A percentile compares a stretch with the other conserved stretches of the same genome.
These are phyloP conservation scores for Neodidymelliopsis sp. DNA, from an alignment of 2,329 filamentous ascomycete genomes.

Conservation along the genomic window DNA sequence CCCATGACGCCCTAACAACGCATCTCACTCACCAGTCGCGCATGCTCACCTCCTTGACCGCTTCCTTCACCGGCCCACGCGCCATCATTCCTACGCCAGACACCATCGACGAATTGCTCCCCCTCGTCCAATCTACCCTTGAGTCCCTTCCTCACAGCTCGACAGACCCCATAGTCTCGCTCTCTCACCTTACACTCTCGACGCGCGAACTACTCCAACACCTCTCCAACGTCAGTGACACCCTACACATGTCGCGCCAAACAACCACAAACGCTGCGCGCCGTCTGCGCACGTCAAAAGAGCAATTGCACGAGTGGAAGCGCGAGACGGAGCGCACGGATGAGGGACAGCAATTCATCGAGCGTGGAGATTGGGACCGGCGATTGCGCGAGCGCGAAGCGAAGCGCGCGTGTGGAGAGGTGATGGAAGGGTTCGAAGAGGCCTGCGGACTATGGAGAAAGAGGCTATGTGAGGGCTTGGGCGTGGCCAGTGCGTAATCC, in stretches of 20 bases:
- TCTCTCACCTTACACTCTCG: slow-evolving; percentile 71
- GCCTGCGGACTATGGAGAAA: slow-evolving; percentile 86
- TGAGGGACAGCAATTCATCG: slow-evolving; percentile 82
- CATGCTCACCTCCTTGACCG: slow-evolving; percentile 75
- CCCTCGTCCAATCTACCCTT: slow-evolving; percentile 70
- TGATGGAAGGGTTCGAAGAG: slow-evolving; percentile 91
- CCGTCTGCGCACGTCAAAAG: slow-evolving; percentile 79
- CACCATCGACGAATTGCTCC: slow-evolving; percentile 72
- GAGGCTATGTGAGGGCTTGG: slow-evolving; percentile 64
- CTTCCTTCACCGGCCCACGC: slow-evolving; percentile 74
- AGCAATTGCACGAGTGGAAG: slow-evolving; percentile 84
- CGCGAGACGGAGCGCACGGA: slow-evolving; percentile 83
- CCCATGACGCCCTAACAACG: slow-evolving; percentile 76
- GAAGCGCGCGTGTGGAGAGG: slow-evolving; percentile 81
- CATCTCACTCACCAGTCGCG: slow-evolving; percentile 79
- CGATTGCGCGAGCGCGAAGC: slow-evolving; percentile 80
- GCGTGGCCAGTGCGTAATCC: slow-evolving; percentile 46
- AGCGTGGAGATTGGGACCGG: slow-evolving; percentile 82
- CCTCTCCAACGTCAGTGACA: slow-evolving; percentile 86
- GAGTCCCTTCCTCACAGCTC: slow-evolving; percentile 73
- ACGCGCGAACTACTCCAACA: slow-evolving; percentile 77
- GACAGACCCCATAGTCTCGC: slow-evolving; percentile 68
- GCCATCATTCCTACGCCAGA: slow-evolving; percentile 68
- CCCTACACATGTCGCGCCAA: slow-evolving; percentile 92
- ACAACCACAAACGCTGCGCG: slow-evolving; percentile 82